phyloP scores from a whole-genome alignment of 164 flowering plant species.

The Piper longum region DNA sequence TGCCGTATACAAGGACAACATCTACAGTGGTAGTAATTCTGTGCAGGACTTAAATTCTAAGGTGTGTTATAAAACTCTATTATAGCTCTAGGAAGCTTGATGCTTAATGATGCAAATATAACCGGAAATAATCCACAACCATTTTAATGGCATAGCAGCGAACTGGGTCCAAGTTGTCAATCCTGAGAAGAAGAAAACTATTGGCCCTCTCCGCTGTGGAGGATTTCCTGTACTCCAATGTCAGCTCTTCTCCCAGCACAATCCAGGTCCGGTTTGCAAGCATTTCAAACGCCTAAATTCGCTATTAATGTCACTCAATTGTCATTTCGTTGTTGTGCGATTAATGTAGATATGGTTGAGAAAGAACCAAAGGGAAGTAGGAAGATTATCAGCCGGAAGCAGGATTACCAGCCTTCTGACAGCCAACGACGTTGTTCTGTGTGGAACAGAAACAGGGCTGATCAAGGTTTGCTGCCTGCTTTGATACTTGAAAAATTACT shows the following conservation, averaged over 20 bases:
- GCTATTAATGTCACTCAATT: neutral
- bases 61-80: slow-evolving; percentile 18
- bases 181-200: slow-evolving; percentile 28
- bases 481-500: too few relatives aligned
- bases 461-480: slow-evolving; percentile 36
- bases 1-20: slow-evolving; percentile 39
- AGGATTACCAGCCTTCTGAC: slow-evolving; percentile 60
- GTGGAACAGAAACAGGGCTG: slow-evolving; percentile 65
- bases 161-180: slow-evolving; percentile 22
- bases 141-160: slow-evolving; percentile 34
- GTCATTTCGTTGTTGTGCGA: neutral
- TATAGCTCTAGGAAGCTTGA: neutral
- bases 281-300: neutral
- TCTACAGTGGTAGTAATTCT: slow-evolving; percentile 35
- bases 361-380: slow-evolving; percentile 48
- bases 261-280: slow-evolving; percentile 29
- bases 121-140: neutral
- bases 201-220: slow-evolving; percentile 58
- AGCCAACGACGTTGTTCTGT: slow-evolving; percentile 58
- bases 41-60: slow-evolving; percentile 46
- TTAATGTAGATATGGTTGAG: slow-evolving; percentile 61
- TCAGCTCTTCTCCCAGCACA: slow-evolving; percentile 38
- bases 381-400: slow-evolving; percentile 73
- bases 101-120: neutral
- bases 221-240: slow-evolving; percentile 60